Conservation (phyloP, 176 grass and related monocot species). For the Eragrostis nindensis region DNA sequence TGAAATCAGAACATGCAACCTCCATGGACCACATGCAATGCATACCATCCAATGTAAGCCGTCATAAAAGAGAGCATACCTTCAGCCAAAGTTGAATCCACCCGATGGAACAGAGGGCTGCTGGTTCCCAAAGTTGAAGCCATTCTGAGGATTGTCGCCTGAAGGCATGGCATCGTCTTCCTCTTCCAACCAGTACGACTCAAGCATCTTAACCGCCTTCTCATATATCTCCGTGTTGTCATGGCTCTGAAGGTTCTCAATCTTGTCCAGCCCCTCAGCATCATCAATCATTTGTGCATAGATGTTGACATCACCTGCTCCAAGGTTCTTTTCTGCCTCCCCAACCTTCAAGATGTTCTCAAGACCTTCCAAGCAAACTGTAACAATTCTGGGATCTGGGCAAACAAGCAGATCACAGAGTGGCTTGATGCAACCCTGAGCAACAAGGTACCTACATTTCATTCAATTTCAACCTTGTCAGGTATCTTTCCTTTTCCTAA, state of each 20-base stretch:
- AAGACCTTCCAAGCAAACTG: constrained; percentile 89
- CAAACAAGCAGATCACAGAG: constrained; percentile 90
- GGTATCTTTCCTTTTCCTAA: background rate
- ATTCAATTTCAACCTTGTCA: constrained; percentile 5
- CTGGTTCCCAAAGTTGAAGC: constrained; percentile 69
- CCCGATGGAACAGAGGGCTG: constrained; percentile 65
- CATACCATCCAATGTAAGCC: background rate
- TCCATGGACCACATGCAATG: background rate
- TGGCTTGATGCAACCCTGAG: constrained; percentile 91
- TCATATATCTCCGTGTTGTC: constrained; percentile 94
- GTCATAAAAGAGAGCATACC: constrained; percentile 24
- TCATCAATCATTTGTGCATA: constrained; percentile 91
- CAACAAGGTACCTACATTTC: constrained; percentile 69
- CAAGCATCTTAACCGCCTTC: constrained; percentile 92
- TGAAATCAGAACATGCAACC: constrained; percentile 31
- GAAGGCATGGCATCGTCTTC: constrained; percentile 66
- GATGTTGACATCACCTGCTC: constrained; percentile 64
- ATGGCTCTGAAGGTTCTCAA: constrained; percentile 95
- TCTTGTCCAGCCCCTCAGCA: constrained; percentile 93
- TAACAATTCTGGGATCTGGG: constrained; percentile 84
- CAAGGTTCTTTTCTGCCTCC: constrained; percentile 73
- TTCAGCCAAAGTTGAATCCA: constrained; percentile 84
- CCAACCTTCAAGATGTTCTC: constrained; percentile 91
- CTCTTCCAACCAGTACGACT: constrained; percentile 89
- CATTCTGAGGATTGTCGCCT: constrained; percentile 61